Evolutionary conservation across 2,329 filamentous ascomycete species (phyloP).

Genomic region (Pochonia chlamydosporia): DNA sequence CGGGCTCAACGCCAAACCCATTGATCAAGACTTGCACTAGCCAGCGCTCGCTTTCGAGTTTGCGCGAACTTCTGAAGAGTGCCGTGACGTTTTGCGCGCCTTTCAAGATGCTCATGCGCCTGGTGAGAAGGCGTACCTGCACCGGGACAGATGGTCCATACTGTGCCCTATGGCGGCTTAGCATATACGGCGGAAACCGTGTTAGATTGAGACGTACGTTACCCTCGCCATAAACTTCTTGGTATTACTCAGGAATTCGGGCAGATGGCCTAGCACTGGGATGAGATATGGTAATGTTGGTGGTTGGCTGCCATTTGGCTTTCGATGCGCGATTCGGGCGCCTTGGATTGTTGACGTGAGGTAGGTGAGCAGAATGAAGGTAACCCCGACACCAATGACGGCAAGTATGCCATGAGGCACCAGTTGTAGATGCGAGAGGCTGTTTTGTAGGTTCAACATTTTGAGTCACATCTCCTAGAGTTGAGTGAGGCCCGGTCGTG

Average conservation of each 20-base stretch:
- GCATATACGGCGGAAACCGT: no score
- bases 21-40: constrained; percentile 7
- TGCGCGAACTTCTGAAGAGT: constrained; percentile 6
- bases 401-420: no score
- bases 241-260: constrained; percentile 7
- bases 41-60: constrained; percentile 7
- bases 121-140: constrained; percentile 6
- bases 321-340: no score
- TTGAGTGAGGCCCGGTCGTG: no score
- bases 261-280: constrained; percentile 6
- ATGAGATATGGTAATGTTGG: constrained; percentile 4
- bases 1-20: constrained; percentile 1
- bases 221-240: constrained; percentile 5
- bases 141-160: constrained; percentile 6
- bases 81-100: constrained; percentile 4
- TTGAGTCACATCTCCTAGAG: no score
- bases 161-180: neutral
- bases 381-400: no score
- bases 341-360: no score
- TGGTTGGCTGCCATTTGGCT: neutral
- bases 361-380: no score
- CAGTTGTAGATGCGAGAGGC: no score
- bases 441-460: no score
- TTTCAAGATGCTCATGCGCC: constrained; percentile 4
- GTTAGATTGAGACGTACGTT: constrained; percentile 3